Evolutionary conservation across 768 basidiomycete genomes (phyloP).

Genomic region (Kwoniella sp.): DNA sequence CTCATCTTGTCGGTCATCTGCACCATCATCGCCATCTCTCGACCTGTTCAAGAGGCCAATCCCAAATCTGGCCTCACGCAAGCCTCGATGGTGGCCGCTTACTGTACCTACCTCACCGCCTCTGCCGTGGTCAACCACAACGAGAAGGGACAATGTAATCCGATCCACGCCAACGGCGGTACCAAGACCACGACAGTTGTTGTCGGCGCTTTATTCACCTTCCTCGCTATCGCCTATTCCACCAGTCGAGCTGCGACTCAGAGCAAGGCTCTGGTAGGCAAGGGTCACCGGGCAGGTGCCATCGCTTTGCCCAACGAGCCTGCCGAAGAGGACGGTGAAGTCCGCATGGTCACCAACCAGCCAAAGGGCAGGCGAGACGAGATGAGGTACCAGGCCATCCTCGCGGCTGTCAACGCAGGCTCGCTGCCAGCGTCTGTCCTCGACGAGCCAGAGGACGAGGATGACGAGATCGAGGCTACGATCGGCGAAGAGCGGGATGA

Average conservation of each 20-base stretch:
- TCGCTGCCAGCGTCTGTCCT: conserved; percentile 91
- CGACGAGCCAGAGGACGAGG: conserved; percentile 71
- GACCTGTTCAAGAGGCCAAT: conserved; percentile 82
- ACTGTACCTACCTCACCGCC: conserved; percentile 91
- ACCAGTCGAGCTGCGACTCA: conserved; percentile 94
- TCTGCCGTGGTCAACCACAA: conserved; percentile 91
- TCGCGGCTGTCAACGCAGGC: conserved; percentile 94
- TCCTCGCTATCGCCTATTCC: conserved; percentile 96
- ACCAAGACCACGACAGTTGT: conserved; percentile 82
- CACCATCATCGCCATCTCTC: conserved; percentile 77
- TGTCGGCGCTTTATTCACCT: conserved; percentile 90
- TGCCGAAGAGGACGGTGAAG: conserved; percentile 57
- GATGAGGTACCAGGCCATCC: conserved; percentile 84
- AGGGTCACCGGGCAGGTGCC: conserved; percentile 55
- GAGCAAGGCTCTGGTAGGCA: conserved; percentile 81
- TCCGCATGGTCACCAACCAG: conserved; percentile 67
- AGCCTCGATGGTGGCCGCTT: conserved; percentile 92
- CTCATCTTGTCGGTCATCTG: conserved; percentile 72
- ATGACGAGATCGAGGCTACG: conserved; percentile 51
- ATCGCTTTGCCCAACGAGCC: conserved; percentile 63
- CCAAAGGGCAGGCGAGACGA: conserved; percentile 71
- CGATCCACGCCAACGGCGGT: conserved; percentile 62
- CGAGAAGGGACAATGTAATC: conserved; percentile 72
- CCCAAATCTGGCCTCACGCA: conserved; percentile 93
- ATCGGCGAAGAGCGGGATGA: conserved; percentile 78